These are phyloP conservation scores for Cryomyces minteri DNA, from an alignment of 495 filamentous ascomycete species.

Conservation along the genomic window DNA sequence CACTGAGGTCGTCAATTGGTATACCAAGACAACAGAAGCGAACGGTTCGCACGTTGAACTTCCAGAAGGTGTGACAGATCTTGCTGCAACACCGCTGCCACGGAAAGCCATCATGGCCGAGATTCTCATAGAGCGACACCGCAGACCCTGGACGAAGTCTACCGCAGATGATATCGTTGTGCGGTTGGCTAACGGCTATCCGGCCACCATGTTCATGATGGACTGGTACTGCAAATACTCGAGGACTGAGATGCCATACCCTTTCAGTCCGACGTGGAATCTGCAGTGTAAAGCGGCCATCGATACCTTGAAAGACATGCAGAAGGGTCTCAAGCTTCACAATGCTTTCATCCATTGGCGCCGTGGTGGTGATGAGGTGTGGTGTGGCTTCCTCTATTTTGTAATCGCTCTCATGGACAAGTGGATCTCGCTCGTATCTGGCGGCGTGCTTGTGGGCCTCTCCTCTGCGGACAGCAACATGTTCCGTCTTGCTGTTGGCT, in stretches of 20 bases:
- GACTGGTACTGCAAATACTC: constrained; percentile 39
- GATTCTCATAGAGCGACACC: constrained; percentile 25
- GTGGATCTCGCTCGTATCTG: constrained; percentile 34
- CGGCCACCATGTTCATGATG: constrained; percentile 38
- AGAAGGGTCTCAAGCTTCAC: constrained; percentile 40
- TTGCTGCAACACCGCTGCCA: constrained; percentile 22
- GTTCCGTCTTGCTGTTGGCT: constrained; percentile 34
- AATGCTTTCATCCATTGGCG: constrained; percentile 46
- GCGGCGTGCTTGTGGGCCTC: constrained; percentile 26
- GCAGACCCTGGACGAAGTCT: constrained; percentile 23
- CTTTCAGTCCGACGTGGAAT: constrained; percentile 45
- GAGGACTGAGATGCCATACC: constrained; percentile 30
- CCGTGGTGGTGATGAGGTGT: constrained; percentile 35
- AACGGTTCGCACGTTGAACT: no score
- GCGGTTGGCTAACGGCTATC: constrained; percentile 31
- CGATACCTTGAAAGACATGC: constrained; percentile 31
- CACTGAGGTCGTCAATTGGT: constrained; percentile 12
- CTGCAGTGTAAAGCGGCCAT: constrained; percentile 36
- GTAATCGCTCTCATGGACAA: constrained; percentile 40
- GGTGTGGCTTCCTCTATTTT: constrained; percentile 39
- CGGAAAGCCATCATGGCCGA: constrained; percentile 27
- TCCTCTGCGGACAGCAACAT: constrained; percentile 20
- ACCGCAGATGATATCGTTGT: constrained; percentile 28
- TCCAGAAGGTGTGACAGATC: constrained; percentile 15
- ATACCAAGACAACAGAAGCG: constrained; percentile 3